Evolutionary conservation across 1,284 basidiomycete genomes (phyloP).

Genomic region (Lentinula novae-zelandiae): DNA sequence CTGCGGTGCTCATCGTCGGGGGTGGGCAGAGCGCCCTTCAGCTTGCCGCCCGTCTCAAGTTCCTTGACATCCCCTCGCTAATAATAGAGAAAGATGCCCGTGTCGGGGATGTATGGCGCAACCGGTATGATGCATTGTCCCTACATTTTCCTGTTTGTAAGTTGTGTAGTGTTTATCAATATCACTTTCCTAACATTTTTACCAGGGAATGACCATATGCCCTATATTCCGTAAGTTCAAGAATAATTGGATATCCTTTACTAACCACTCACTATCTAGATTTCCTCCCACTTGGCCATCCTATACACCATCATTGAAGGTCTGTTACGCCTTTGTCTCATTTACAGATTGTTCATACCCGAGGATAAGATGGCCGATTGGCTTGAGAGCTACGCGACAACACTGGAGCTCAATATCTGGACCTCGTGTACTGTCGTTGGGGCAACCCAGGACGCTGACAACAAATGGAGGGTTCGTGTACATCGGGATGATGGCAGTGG

Average conservation of each 20-base stretch:
- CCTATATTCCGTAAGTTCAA: slow-evolving; percentile 40
- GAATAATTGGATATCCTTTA: background rate
- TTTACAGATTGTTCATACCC: background rate
- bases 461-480: slow-evolving; percentile 54
- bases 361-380: slow-evolving; percentile 58
- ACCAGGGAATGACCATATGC: slow-evolving; percentile 48
- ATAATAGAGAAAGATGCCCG: slow-evolving; percentile 54
- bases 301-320: slow-evolving; percentile 54
- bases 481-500: slow-evolving; percentile 38
- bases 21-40: slow-evolving; percentile 50
- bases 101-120: slow-evolving; percentile 61
- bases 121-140: slow-evolving; percentile 58
- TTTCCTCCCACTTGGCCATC: slow-evolving; percentile 63
- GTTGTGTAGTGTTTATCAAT: slow-evolving; percentile 21
- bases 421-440: slow-evolving; percentile 46
- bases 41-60: slow-evolving; percentile 58
- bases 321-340: slow-evolving; percentile 16
- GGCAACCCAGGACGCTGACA: slow-evolving; percentile 42
- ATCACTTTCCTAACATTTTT: slow-evolving; percentile 9
- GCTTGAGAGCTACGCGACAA: slow-evolving; percentile 63
- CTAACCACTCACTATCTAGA: slow-evolving; percentile 22
- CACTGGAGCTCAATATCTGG: slow-evolving; percentile 68
- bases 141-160: slow-evolving; percentile 65
- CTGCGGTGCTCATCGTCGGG: slow-evolving; percentile 17
- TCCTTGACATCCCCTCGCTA: slow-evolving; percentile 49